phyloP scores from a whole-genome alignment of 768 basidiomycete genomes.

The Suillus paluster region DNA sequence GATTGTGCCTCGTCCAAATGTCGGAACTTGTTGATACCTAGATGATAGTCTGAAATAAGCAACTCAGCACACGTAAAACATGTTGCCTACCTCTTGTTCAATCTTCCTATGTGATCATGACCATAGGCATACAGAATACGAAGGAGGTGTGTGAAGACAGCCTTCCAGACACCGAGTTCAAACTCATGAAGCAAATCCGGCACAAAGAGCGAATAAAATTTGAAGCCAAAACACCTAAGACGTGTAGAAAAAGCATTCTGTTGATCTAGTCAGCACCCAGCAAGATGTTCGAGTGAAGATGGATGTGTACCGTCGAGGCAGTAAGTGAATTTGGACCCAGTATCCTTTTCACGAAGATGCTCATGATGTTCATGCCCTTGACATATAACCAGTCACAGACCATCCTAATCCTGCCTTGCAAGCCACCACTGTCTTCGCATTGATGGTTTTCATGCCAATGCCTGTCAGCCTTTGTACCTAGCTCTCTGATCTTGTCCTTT shows the following conservation, averaged over 20 bases:
- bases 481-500: conserved; percentile 12
- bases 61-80: too few relatives aligned
- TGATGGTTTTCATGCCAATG: neutral
- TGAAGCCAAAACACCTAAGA: conserved; percentile 22
- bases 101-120: too few relatives aligned
- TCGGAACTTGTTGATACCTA: conserved; percentile 34
- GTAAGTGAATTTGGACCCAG: conserved; percentile 12
- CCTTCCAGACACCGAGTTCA: conserved; percentile 41
- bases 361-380: conserved; percentile 5
- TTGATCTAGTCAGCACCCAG: neutral
- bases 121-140: conserved; percentile 17
- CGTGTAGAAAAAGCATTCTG: conserved; percentile 38
- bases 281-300: too few relatives aligned
- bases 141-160: conserved; percentile 28
- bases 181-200: conserved; percentile 40
- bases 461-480: conserved; percentile 17
- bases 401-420: conserved; percentile 3
- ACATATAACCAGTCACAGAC: conserved; percentile 12
- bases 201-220: conserved; percentile 30
- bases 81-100: too few relatives aligned
- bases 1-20: conserved; percentile 38
- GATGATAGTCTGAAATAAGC: neutral
- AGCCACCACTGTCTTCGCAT: conserved; percentile 1
- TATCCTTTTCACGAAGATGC: neutral
- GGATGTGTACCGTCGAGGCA: conserved; percentile 27